Percentiles rank a stretch among this genome's conserved stretches.
These are phyloP conservation scores for Pseudocercospora fijiensis DNA, from an alignment of 2,329 filamentous ascomycete species.

Conservation along the genomic window DNA sequence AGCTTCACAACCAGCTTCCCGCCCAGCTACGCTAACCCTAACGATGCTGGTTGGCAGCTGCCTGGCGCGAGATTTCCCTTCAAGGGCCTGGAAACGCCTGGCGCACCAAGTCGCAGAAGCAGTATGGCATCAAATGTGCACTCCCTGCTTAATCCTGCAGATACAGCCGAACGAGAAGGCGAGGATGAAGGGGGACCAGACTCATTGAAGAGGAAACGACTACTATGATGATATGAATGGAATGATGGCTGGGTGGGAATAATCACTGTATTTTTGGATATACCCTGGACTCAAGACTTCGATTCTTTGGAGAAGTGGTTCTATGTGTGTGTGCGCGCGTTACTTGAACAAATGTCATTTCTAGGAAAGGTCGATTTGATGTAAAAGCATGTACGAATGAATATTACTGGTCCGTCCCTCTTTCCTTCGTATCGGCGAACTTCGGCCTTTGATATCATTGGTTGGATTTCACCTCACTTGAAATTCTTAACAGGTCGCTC, in stretches of 20 bases:
- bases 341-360: neutral
- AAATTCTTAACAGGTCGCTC: neutral
- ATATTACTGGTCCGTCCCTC: neutral
- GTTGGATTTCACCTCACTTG: neutral
- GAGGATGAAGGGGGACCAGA: constrained; percentile 60
- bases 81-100: constrained; percentile 52
- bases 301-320: constrained; percentile 1
- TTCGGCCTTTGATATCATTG: neutral
- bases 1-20: constrained; percentile 52
- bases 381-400: neutral
- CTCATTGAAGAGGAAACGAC: constrained; percentile 59
- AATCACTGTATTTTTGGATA: constrained; percentile 3
- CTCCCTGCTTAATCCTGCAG: constrained; percentile 65
- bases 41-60: constrained; percentile 58
- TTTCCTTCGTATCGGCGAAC: neutral
- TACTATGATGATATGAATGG: constrained; percentile 42
- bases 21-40: constrained; percentile 51
- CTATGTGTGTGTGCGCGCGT: too few relatives aligned
- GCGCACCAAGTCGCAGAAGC: constrained; percentile 64
- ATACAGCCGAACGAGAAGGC: constrained; percentile 64
- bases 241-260: neutral
- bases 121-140: constrained; percentile 72
- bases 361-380: neutral
- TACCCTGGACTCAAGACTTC: constrained; percentile 5
- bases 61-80: constrained; percentile 53